Evolutionary conservation across 2,329 filamentous ascomycete genomes (phyloP), one percentile per base, ranked within the genome.

Genomic region (Aureobasidium pullulans): DNA sequence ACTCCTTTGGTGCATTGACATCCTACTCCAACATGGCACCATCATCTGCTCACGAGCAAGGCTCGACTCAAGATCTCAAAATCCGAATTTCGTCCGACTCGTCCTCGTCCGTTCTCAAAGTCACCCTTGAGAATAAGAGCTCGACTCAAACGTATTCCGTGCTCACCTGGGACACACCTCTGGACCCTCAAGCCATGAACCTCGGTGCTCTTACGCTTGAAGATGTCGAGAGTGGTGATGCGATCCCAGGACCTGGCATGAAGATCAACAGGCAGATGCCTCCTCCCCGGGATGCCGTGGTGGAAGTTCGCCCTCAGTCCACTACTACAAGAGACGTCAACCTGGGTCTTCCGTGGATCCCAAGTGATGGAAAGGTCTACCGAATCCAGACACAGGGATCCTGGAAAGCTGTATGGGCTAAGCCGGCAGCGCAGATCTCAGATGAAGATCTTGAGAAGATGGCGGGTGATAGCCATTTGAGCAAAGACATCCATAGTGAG

Each of bases 161-260:
- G 7, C 64, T 73, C 28, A 71, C 67, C 62, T 76, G 74, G 74
- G 68, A 71, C 48, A 73, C 73, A 1, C 74, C 74, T 5, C 64
- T 77, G 43, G 75, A 77, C 59, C 61, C 67, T 1, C 64, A 69
- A 37, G 72, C 72, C 9, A 59, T 72, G 16, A 72, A 72, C 19
- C 69, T 72, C 3, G 73, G 73, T 15, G 66, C 76, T 4, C 72
- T 76, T 61, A 68, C 62, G 13, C 64, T 75, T 28, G 60, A 62
- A 6, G 63, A 73, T 49, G 63, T 60, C 15, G 64, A 64, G 0
- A 68, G 66, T 4, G 69, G 67, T 0, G 59, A 69, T 4, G 65
- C 67, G 37, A 61, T 75, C 6, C 49, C 66, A 40, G 70, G 69
- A 4, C 62, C 69, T 11, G 62, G 66, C 4, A 46, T 75, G 23